Evolutionary conservation across 2,329 filamentous ascomycete genomes (phyloP).

Genomic region (Purpureocillium lavendulum): DNA sequence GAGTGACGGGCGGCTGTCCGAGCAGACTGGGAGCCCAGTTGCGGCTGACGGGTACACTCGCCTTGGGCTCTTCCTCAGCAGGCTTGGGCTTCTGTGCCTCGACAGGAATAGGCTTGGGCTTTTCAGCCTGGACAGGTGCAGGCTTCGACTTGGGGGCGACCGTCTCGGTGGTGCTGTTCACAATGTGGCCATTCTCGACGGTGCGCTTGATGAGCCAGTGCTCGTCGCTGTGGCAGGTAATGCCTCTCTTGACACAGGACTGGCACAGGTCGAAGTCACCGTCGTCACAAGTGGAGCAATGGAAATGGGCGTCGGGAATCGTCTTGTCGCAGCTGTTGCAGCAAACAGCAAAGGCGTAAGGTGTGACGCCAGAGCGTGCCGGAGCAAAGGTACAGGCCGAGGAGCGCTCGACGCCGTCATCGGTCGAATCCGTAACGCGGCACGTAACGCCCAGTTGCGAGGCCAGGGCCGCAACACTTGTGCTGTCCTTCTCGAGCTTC

Average conservation of each 20-base stretch:
- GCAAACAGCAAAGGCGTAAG: constrained; percentile 64
- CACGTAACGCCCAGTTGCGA: constrained; percentile 2
- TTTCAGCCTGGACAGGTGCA: constrained; percentile 12
- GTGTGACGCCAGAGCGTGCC: neutral
- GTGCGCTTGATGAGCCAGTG: constrained; percentile 96
- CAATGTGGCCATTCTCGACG: constrained; percentile 68
- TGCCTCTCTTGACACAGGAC: constrained; percentile 64
- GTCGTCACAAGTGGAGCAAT: constrained; percentile 87
- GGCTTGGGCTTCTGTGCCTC: constrained; percentile 14
- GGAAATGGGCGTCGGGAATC: constrained; percentile 79
- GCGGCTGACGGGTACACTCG: neutral
- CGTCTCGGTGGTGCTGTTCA: constrained; percentile 79
- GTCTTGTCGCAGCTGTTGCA: constrained; percentile 83
- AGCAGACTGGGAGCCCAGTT: neutral
- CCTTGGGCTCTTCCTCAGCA: constrained; percentile 6
- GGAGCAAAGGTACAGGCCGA: neutral
- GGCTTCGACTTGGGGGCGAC: constrained; percentile 55
- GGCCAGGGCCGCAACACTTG: constrained; percentile 6
- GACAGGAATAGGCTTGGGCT: constrained; percentile 20
- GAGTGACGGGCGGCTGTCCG: neutral
- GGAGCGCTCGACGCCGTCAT: neutral
- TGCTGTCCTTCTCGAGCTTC: constrained; percentile 15
- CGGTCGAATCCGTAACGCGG: neutral
- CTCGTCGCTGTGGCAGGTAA: constrained; percentile 66
- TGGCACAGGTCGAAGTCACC: constrained; percentile 93